phyloP scores from a whole-genome alignment of 2,329 filamentous ascomycete species.

The Lachnellula occidentalis region DNA sequence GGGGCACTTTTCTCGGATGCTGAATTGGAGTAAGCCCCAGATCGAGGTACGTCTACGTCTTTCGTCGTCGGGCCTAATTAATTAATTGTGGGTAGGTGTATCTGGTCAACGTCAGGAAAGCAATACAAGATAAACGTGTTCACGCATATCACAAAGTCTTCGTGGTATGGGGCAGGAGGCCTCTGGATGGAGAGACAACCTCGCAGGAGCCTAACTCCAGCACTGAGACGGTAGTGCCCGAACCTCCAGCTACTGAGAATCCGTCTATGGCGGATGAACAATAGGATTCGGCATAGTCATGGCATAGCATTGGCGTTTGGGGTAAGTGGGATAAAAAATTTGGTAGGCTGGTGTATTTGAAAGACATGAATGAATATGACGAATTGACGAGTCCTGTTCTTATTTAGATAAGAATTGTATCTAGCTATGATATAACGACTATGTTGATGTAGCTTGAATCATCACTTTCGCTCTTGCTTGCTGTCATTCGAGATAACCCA shows the following conservation, averaged over 20 bases:
- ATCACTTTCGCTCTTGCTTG: no score
- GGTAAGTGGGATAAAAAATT: not conserved
- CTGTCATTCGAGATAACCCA: no score
- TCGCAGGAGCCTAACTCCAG: not conserved
- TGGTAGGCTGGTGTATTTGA: no score
- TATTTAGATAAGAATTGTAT: not conserved
- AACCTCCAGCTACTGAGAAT: not conserved
- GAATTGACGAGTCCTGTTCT: not conserved
- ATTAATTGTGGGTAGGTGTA: slow-evolving; percentile 16
- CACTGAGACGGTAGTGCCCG: not conserved
- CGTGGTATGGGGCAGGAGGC: slow-evolving; percentile 28
- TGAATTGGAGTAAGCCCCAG: slow-evolving; percentile 27
- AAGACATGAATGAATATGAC: not conserved
- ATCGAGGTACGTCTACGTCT: slow-evolving; percentile 26
- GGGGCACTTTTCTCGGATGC: slow-evolving; percentile 22
- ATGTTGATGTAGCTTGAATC: no score
- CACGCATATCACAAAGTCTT: slow-evolving; percentile 28
- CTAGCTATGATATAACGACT: not conserved
- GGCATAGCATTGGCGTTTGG: not conserved
- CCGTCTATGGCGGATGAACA: not conserved
- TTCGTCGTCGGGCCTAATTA: not conserved
- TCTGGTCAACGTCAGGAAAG: slow-evolving; percentile 24
- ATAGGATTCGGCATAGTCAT: not conserved
- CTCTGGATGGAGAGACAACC: not conserved
- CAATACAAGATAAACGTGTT: slow-evolving; percentile 22